Conservation (phyloP, 495 filamentous ascomycete species). For the Penicillium canescens region DNA sequence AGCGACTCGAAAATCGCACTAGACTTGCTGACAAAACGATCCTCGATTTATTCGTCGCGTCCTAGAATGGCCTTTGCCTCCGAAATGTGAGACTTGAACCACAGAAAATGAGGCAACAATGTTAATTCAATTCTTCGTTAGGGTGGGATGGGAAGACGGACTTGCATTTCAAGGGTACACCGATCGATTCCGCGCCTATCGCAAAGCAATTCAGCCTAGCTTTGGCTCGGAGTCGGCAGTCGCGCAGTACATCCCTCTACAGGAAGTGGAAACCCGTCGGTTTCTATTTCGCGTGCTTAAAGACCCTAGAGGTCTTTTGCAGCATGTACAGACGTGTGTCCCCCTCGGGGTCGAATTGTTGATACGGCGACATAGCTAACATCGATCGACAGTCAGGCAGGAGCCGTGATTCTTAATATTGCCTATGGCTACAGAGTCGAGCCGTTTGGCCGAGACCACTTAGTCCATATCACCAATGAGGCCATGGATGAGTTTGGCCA, state of each 20-base stretch:
- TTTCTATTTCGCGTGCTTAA: slow-evolving; percentile 44
- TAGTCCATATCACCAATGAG: slow-evolving; percentile 41
- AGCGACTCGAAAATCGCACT: slow-evolving; percentile 36
- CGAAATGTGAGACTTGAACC: slow-evolving; percentile 28
- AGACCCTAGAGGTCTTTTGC: slow-evolving; percentile 30
- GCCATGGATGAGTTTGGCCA: slow-evolving; percentile 43
- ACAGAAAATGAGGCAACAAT: too few species aligned
- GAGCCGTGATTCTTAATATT: slow-evolving; percentile 48
- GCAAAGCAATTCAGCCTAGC: slow-evolving; percentile 35
- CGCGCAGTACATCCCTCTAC: slow-evolving; percentile 34
- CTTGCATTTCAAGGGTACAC: slow-evolving; percentile 39
- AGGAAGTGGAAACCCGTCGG: slow-evolving; percentile 40
- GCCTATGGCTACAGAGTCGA: slow-evolving; percentile 53
- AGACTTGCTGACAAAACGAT: slow-evolving; percentile 46
- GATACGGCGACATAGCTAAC: too few species aligned
- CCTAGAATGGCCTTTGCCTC: slow-evolving; percentile 32
- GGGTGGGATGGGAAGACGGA: slow-evolving; percentile 37
- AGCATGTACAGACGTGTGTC: slow-evolving; percentile 41
- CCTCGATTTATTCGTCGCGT: slow-evolving; percentile 40
- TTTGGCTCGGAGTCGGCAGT: slow-evolving; percentile 26
- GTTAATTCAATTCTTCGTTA: slow-evolving; percentile 1
- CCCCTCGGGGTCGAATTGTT: too few species aligned
- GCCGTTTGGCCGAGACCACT: slow-evolving; percentile 35
- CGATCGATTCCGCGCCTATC: slow-evolving; percentile 37
- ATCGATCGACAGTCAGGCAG: slow-evolving; percentile 30